Conservation (phyloP, 2,329 filamentous ascomycete species). For the Colletotrichum echinochloae region DNA sequence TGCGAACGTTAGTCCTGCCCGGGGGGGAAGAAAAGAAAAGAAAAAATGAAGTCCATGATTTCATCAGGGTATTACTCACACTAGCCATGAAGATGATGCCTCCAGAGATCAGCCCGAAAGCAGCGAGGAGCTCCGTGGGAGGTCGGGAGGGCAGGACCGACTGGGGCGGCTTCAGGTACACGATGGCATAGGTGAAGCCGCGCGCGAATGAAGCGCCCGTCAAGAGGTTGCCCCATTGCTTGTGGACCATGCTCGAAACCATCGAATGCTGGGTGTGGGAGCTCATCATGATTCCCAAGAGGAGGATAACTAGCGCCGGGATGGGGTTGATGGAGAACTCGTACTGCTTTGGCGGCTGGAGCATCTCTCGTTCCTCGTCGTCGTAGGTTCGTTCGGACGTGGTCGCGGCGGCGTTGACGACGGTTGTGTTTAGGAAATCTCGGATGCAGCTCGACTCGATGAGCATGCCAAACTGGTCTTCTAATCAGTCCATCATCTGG, state of each 20-base stretch:
- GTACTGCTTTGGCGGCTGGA: constrained; percentile 72
- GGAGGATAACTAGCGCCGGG: constrained; percentile 85
- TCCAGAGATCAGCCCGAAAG: constrained; percentile 89
- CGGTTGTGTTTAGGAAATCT: constrained; percentile 71
- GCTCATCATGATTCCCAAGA: constrained; percentile 95
- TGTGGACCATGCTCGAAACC: constrained; percentile 91
- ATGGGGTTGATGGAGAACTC: constrained; percentile 86
- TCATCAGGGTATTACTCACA: constrained; percentile 62
- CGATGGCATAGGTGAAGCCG: constrained; percentile 80
- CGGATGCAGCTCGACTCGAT: constrained; percentile 81
- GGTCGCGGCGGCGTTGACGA: constrained; percentile 51
- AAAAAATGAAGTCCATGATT: background rate
- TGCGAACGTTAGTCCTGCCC: background rate
- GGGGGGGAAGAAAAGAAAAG: no score
- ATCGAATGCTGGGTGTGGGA: constrained; percentile 87
- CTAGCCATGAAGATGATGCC: constrained; percentile 95
- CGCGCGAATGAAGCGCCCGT: constrained; percentile 84
- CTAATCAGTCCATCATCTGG: constrained; percentile 42
- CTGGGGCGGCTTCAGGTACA: constrained; percentile 83
- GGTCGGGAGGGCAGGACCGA: constrained; percentile 86
- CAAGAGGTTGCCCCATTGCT: constrained; percentile 91
- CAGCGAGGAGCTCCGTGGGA: constrained; percentile 87
- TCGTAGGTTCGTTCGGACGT: constrained; percentile 50
- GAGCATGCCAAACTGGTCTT: constrained; percentile 78
- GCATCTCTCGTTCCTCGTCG: constrained; percentile 60